A percentile compares a stretch with the other conserved stretches of the same genome.
phyloP scores from a whole-genome alignment of 805 yeast species.

The Lipomyces orientalis region DNA sequence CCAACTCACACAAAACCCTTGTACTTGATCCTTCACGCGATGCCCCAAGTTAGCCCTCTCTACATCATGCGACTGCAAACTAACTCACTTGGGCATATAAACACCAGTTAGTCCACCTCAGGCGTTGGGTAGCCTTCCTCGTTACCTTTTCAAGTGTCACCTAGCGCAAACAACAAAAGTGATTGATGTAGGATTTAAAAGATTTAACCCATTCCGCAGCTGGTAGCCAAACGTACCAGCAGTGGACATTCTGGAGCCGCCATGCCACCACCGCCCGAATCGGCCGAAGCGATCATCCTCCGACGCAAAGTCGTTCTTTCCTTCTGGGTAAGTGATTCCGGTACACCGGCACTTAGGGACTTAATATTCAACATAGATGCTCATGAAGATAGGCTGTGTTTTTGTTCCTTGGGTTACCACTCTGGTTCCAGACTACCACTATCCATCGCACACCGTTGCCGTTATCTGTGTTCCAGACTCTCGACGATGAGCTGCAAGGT shows the following conservation, averaged over 20 bases:
- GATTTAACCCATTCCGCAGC: neutral
- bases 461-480: conserved; percentile 48
- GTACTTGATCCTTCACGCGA: too few species aligned
- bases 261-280: conserved; percentile 15
- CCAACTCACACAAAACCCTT: too few species aligned
- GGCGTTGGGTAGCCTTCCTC: neutral
- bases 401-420: conserved; percentile 58
- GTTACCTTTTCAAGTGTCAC: neutral
- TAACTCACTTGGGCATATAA: too few species aligned
- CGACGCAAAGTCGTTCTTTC: conserved; percentile 37
- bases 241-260: neutral
- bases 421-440: conserved; percentile 65
- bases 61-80: too few species aligned
- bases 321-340: conserved; percentile 27
- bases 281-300: conserved; percentile 10
- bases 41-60: too few species aligned
- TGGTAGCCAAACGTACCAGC: neutral
- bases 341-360: neutral
- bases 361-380: neutral
- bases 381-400: conserved; percentile 37
- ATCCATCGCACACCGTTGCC: conserved; percentile 70
- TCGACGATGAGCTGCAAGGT: conserved; percentile 43
- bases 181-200: neutral
- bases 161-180: neutral
- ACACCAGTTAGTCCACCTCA: too few species aligned